Percentiles rank a stretch among this genome's conserved stretches.
Conservation (phyloP, 768 basidiomycete species). For the Russula brevipes region DNA sequence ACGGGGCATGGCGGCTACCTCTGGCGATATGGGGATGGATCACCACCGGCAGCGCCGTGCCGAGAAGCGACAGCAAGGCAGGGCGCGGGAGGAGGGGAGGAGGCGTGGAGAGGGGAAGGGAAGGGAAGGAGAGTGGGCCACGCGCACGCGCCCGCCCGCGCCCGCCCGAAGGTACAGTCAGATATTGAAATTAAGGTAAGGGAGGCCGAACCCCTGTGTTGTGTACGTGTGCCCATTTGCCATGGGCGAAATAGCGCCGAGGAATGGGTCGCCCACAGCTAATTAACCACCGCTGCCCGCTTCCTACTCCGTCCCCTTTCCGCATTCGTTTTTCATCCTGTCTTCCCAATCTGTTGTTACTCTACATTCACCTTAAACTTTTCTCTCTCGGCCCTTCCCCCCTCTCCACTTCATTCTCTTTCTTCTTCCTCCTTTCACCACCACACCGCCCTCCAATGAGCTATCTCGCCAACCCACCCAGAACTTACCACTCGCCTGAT, state of each 20-base stretch:
- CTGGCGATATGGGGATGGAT: conserved; percentile 1
- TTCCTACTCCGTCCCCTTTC: conserved; percentile 24
- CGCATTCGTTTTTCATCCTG: conserved; percentile 19
- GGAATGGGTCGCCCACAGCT: conserved; percentile 15
- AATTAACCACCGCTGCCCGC: conserved; percentile 24
- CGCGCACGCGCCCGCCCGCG: neutral
- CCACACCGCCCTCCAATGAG: conserved; percentile 29
- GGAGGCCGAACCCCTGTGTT: conserved; percentile 22
- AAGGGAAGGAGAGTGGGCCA: neutral
- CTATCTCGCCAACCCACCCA: conserved; percentile 31
- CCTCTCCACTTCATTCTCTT: conserved; percentile 23
- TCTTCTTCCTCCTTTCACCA: conserved; percentile 11
- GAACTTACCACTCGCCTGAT: conserved; percentile 31
- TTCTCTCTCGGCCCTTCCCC: conserved; percentile 4
- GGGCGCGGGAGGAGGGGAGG: neutral
- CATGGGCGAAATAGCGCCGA: neutral
- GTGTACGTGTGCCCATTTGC: neutral
- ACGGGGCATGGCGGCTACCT: neutral
- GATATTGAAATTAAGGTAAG: conserved; percentile 22
- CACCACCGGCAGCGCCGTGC: neutral
- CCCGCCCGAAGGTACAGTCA: conserved; percentile 9
- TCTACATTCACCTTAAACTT: conserved; percentile 24
- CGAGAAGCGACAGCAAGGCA: neutral
- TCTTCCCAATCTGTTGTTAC: conserved; percentile 1
- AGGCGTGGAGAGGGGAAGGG: neutral